phyloP scores from a whole-genome alignment of 495 filamentous ascomycete species.

The Xylaria acuta region DNA sequence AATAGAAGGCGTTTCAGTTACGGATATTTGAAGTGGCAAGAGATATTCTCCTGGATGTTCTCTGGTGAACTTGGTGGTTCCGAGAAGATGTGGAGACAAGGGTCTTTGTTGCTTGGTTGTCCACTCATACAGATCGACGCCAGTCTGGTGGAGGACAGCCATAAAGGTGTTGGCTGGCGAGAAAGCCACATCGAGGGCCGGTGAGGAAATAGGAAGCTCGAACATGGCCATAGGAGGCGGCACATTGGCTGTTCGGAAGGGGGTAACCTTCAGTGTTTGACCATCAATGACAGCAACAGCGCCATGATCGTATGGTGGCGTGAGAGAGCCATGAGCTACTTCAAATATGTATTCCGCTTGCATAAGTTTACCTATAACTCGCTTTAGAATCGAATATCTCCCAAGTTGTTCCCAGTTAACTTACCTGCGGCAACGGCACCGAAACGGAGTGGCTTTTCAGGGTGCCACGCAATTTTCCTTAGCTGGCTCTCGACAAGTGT shows the following conservation, averaged over 20 bases:
- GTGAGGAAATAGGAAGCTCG: slow-evolving; percentile 68
- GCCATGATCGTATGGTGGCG: slow-evolving; percentile 78
- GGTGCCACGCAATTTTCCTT: slow-evolving; percentile 73
- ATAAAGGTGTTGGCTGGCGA: slow-evolving; percentile 69
- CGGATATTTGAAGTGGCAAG: slow-evolving; percentile 36
- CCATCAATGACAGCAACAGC: slow-evolving; percentile 89
- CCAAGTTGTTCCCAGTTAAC: slow-evolving; percentile 19
- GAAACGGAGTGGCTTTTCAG: slow-evolving; percentile 76
- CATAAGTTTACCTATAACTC: slow-evolving; percentile 47
- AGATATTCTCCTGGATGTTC: slow-evolving; percentile 28
- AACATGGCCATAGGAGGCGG: slow-evolving; percentile 92
- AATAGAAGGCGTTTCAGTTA: slow-evolving; percentile 37
- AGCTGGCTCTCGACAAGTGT: slow-evolving; percentile 46
- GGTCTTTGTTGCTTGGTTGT: slow-evolving; percentile 55
- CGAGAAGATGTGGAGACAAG: slow-evolving; percentile 37
- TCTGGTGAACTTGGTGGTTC: slow-evolving; percentile 34
- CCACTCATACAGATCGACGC: slow-evolving; percentile 71
- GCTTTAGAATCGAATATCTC: background rate
- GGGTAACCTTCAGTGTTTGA: slow-evolving; percentile 79
- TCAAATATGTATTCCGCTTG: slow-evolving; percentile 73
- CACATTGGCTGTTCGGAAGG: slow-evolving; percentile 80
- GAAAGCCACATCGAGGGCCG: slow-evolving; percentile 76
- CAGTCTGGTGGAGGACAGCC: slow-evolving; percentile 70
- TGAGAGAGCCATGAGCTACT: slow-evolving; percentile 69
- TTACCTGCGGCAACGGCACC: slow-evolving; percentile 55